phyloP scores from a whole-genome alignment of 164 flowering plant species.

The Chloranthus sessilifolius region DNA sequence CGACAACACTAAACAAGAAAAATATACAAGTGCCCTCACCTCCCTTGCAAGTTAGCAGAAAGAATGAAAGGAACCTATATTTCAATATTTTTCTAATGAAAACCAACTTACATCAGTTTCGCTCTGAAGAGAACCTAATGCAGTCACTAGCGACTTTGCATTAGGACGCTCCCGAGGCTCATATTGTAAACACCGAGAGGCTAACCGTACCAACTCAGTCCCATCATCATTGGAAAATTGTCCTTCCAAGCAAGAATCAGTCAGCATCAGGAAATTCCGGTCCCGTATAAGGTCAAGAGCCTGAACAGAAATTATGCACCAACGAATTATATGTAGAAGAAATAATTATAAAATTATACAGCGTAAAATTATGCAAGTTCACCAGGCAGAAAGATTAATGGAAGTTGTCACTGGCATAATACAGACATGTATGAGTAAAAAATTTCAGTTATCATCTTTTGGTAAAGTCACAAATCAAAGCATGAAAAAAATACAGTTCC shows the following conservation, averaged over 20 bases:
- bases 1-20: too few relatives aligned
- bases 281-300: conserved; percentile 88
- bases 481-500: too few relatives aligned
- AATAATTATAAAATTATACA: too few relatives aligned
- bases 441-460: too few relatives aligned
- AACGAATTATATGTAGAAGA: conserved; percentile 6
- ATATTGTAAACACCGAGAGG: conserved; percentile 80
- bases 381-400: too few relatives aligned
- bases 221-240: conserved; percentile 83
- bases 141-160: conserved; percentile 70
- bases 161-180: conserved; percentile 92
- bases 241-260: conserved; percentile 95
- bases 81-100: neutral
- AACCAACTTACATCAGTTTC: conserved; percentile 56
- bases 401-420: too few relatives aligned
- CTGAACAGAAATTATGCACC: conserved; percentile 30
- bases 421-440: too few relatives aligned
- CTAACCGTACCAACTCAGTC: conserved; percentile 81
- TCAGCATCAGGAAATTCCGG: conserved; percentile 79
- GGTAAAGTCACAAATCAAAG: too few relatives aligned
- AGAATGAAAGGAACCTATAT: neutral
- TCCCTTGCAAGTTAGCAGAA: neutral
- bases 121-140: conserved; percentile 78
- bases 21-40: too few relatives aligned
- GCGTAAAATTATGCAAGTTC: too few relatives aligned